Evolutionary conservation across 371 early-diverging fungal species (phyloP).

Genomic region (Zancudomyces culisetae): DNA sequence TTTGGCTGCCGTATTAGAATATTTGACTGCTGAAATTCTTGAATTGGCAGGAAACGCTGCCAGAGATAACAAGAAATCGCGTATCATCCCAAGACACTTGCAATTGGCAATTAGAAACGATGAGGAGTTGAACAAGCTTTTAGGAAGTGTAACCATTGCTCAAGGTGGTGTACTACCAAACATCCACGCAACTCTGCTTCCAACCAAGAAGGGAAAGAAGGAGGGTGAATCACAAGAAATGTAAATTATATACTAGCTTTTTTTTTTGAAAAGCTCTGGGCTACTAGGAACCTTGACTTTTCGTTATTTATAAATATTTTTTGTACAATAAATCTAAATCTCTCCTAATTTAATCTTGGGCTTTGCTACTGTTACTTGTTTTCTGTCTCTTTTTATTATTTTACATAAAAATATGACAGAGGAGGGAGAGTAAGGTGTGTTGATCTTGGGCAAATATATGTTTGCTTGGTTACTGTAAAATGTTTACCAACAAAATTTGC

Average conservation of each 20-base stretch:
- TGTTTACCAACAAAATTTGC: too few species aligned
- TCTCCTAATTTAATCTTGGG: too few species aligned
- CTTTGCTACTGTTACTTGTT: too few species aligned
- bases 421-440: too few species aligned
- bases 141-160: slow-evolving; percentile 64
- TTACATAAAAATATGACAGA: too few species aligned
- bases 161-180: slow-evolving; percentile 79
- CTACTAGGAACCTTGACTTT: too few species aligned
- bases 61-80: slow-evolving; percentile 88
- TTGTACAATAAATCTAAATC: too few species aligned
- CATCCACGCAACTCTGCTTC: slow-evolving; percentile 35
- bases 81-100: slow-evolving; percentile 44
- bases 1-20: slow-evolving; percentile 88
- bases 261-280: background rate
- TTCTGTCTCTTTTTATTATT: too few species aligned
- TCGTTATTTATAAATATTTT: slow-evolving; percentile 1
- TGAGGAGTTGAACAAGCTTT: slow-evolving; percentile 89
- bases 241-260: slow-evolving; percentile 3
- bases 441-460: too few species aligned
- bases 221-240: slow-evolving; percentile 20
- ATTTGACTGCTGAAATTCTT: slow-evolving; percentile 90
- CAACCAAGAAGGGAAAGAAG: slow-evolving; percentile 21
- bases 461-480: too few species aligned
- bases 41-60: slow-evolving; percentile 93
- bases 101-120: slow-evolving; percentile 77